phyloP scores from a whole-genome alignment of 176 grass and related monocot genomes.

The Chloris gayana region DNA sequence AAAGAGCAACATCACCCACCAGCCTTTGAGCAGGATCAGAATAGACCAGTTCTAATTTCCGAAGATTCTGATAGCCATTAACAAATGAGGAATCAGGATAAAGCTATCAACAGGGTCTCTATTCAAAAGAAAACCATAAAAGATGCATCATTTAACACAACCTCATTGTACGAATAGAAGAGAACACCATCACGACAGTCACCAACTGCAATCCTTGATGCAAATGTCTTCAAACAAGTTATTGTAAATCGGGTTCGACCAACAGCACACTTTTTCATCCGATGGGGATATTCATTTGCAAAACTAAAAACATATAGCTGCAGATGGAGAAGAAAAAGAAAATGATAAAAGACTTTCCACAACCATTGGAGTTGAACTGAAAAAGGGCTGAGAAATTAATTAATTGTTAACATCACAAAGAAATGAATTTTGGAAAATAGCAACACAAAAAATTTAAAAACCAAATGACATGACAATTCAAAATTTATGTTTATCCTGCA shows the following conservation, averaged over 20 bases:
- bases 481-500: not conserved
- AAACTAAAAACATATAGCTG: slow-evolving; percentile 89
- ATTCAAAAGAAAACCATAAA: slow-evolving; percentile 18
- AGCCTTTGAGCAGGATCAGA: slow-evolving; percentile 91
- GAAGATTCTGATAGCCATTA: slow-evolving; percentile 55
- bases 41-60: slow-evolving; percentile 80
- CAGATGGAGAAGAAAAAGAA: slow-evolving; percentile 28
- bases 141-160: slow-evolving; percentile 39
- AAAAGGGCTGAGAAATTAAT: not conserved
- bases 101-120: slow-evolving; percentile 24
- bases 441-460: slow-evolving; percentile 21
- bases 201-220: slow-evolving; percentile 84
- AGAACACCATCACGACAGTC: slow-evolving; percentile 99
- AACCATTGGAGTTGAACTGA: slow-evolving; percentile 11
- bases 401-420: slow-evolving; percentile 20
- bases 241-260: slow-evolving; percentile 84
- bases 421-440: slow-evolving; percentile 1
- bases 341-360: slow-evolving; percentile 20
- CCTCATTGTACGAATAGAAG: slow-evolving; percentile 95
- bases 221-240: slow-evolving; percentile 82
- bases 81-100: slow-evolving; percentile 9
- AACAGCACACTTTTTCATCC: slow-evolving; percentile 65
- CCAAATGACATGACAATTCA: not conserved
- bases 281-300: slow-evolving; percentile 76
- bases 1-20: slow-evolving; percentile 88